Conservation (phyloP, 305 asterid species). For the Coffea humblotiana region DNA sequence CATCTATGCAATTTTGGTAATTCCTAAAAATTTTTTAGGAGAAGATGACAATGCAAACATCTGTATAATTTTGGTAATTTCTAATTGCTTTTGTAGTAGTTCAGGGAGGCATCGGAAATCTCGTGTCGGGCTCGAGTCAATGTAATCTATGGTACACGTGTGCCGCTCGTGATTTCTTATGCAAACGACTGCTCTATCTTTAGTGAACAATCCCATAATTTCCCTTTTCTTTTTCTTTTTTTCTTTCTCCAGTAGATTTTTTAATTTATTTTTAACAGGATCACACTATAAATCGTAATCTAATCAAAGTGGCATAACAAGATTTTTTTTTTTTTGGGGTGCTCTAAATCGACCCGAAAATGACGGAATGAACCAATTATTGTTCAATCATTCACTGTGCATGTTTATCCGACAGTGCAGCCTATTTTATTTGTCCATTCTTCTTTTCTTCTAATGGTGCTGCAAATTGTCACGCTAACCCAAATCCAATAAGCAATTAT, state of each 20-base stretch:
- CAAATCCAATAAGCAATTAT: too few species aligned
- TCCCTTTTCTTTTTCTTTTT: background rate
- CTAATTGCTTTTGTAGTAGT: background rate
- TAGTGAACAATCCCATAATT: background rate
- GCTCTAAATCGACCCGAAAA: background rate
- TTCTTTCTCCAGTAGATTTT: background rate
- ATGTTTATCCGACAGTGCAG: background rate
- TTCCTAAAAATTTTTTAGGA: too few species aligned
- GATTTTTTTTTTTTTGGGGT: background rate
- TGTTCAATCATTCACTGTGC: background rate
- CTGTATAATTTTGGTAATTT: too few species aligned
- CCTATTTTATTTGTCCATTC: background rate
- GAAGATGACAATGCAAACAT: too few species aligned
- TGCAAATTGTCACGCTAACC: background rate
- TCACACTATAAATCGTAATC: background rate
- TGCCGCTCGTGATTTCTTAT: constrained; percentile 24
- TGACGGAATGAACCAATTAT: background rate
- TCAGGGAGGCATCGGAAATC: constrained; percentile 39
- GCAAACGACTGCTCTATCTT: constrained; percentile 12
- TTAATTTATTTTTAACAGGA: background rate
- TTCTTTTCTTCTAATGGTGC: background rate
- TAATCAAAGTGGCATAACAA: background rate
- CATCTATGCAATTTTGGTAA: too few species aligned
- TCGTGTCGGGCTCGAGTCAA: constrained; percentile 49
- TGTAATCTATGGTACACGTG: constrained; percentile 56